phyloP scores from a whole-genome alignment of 2,329 filamentous ascomycete genomes.

The Ceratocystis lukuohia region DNA sequence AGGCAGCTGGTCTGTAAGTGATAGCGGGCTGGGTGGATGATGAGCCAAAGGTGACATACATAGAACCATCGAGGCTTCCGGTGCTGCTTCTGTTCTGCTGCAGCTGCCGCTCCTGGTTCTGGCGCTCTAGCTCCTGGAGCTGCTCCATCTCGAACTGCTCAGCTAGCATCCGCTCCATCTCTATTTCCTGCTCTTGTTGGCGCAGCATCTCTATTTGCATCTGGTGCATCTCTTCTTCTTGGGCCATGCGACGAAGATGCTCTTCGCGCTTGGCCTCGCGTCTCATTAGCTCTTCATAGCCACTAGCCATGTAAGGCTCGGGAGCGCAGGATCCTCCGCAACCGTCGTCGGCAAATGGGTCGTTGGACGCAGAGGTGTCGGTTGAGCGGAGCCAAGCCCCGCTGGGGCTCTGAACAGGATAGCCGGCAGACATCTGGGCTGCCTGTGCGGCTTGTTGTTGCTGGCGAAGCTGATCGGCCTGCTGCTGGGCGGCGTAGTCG shows the following conservation, averaged over 20 bases:
- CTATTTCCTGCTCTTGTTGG: slow-evolving; percentile 26
- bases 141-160: not conserved
- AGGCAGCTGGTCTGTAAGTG: slow-evolving; percentile 20
- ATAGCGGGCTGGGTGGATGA: not conserved
- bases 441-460: not conserved
- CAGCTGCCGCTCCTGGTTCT: slow-evolving; percentile 27
- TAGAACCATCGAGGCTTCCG: slow-evolving; percentile 2
- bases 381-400: slow-evolving; percentile 16
- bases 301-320: slow-evolving; percentile 74
- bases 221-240: slow-evolving; percentile 11
- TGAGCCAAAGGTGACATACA: slow-evolving; percentile 31
- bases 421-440: slow-evolving; percentile 8
- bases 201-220: slow-evolving; percentile 1
- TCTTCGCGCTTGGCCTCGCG: slow-evolving; percentile 42
- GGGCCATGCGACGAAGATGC: slow-evolving; percentile 10
- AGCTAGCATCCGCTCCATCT: slow-evolving; percentile 23
- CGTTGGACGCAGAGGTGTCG: not conserved
- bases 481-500: slow-evolving; percentile 6
- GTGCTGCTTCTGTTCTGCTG: slow-evolving; percentile 9
- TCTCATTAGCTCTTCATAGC: slow-evolving; percentile 58
- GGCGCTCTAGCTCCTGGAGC: slow-evolving; percentile 26
- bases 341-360: slow-evolving; percentile 27
- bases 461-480: not conserved
- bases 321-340: slow-evolving; percentile 31
- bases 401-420: slow-evolving; percentile 8